Percentiles rank a stretch among this genome's conserved stretches.
These are phyloP conservation scores for Schwanniomyces polymorphus DNA, from an alignment of 805 yeast species.

Conservation along the genomic window DNA sequence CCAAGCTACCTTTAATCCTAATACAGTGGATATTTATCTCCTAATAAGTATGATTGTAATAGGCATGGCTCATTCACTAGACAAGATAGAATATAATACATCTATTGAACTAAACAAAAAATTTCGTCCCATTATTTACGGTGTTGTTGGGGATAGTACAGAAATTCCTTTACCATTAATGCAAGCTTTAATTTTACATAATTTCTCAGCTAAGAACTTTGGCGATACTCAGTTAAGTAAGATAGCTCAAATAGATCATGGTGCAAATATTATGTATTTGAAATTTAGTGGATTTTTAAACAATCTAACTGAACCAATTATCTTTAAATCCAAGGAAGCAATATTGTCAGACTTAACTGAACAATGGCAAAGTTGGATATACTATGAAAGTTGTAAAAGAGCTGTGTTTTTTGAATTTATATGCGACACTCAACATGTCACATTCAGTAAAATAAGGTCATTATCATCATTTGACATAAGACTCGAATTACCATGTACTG, in stretches of 20 bases:
- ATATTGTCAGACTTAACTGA: background rate
- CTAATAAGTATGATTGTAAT: slow-evolving; percentile 8
- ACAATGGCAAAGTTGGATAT: slow-evolving; percentile 48
- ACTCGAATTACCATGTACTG: slow-evolving; percentile 46
- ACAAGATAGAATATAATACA: slow-evolving; percentile 7
- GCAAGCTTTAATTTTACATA: slow-evolving; percentile 7
- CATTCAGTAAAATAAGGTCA: slow-evolving; percentile 26
- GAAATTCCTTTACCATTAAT: slow-evolving; percentile 6
- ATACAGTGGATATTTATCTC: slow-evolving; percentile 3
- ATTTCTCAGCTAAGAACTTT: slow-evolving; percentile 7
- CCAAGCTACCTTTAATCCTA: slow-evolving; percentile 25
- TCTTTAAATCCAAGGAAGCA: background rate
- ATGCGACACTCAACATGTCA: slow-evolving; percentile 39
- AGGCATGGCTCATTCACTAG: slow-evolving; percentile 12
- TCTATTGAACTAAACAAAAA: slow-evolving; percentile 6
- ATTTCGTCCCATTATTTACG: slow-evolving; percentile 6
- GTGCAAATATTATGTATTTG: slow-evolving; percentile 8
- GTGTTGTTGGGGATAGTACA: slow-evolving; percentile 6
- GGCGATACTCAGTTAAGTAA: slow-evolving; percentile 7
- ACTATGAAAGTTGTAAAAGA: slow-evolving; percentile 45
- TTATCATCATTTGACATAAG: slow-evolving; percentile 44
- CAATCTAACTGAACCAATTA: slow-evolving; percentile 7
- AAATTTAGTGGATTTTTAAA: slow-evolving; percentile 6
- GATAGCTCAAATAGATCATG: slow-evolving; percentile 9
- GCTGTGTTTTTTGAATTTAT: slow-evolving; percentile 41